phyloP scores from a whole-genome alignment of 2,329 filamentous ascomycete genomes.

The Karstenula rhodostoma region DNA sequence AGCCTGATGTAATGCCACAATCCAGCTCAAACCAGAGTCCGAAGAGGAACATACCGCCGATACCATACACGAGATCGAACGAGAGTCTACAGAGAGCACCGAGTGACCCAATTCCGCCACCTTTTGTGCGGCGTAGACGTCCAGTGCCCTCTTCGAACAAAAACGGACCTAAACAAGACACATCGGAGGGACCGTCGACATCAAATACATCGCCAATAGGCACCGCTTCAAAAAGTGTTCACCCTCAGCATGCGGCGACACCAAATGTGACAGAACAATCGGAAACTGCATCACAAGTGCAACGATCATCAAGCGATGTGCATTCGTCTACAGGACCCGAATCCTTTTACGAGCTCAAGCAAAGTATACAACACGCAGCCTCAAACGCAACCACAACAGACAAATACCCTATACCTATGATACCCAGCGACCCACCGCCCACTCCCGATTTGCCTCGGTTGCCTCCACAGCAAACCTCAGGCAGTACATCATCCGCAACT shows the following conservation, averaged over 20 bases:
- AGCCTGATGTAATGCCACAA: neutral
- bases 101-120: constrained; percentile 3
- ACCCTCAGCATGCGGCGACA: neutral
- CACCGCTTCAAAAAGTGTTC: neutral
- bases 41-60: neutral
- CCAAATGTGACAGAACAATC: neutral
- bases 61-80: neutral
- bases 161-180: neutral
- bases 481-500: no score
- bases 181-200: neutral
- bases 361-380: neutral
- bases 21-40: neutral
- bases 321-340: neutral
- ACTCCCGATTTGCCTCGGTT: neutral
- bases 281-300: neutral
- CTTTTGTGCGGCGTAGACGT: neutral
- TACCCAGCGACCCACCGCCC: neutral
- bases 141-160: neutral
- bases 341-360: neutral
- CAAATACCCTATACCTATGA: neutral
- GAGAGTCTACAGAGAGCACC: neutral
- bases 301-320: neutral
- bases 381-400: neutral
- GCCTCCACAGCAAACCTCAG: no score
- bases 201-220: neutral